A percentile compares a stretch with the other conserved stretches of the same genome.
Conservation (phyloP, 495 filamentous ascomycete genomes). For the Glarea lozoyensis region DNA sequence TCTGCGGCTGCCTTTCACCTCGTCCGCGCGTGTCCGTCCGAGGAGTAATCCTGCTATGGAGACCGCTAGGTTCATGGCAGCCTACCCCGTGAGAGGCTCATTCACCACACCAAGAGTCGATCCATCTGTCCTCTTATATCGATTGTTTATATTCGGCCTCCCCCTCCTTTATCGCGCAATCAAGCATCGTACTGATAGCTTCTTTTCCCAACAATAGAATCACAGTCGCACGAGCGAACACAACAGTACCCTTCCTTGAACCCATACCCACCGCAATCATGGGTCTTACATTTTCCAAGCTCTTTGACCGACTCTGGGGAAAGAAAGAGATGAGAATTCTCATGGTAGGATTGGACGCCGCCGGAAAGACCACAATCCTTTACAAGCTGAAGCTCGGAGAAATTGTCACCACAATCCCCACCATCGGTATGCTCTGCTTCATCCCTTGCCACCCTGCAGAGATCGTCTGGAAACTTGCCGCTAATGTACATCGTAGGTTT, state of each 20-base stretch:
- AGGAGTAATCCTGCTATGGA: constrained; percentile 7
- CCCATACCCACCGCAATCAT: constrained; percentile 54
- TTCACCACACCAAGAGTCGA: background rate
- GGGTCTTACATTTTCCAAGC: constrained; percentile 89
- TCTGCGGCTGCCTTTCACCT: constrained; percentile 9
- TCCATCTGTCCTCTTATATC: constrained; percentile 25
- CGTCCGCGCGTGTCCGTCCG: constrained; percentile 15
- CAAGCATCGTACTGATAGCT: constrained; percentile 12
- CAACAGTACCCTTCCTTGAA: constrained; percentile 14
- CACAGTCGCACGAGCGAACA: constrained; percentile 26
- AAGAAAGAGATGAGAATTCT: constrained; percentile 99
- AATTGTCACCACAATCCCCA: constrained; percentile 99
- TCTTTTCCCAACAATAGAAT: constrained; percentile 18
- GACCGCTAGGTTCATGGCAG: constrained; percentile 14
- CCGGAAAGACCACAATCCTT: constrained; percentile 99
- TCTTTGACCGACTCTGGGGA: constrained; percentile 92
- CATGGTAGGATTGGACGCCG: constrained; percentile 98
- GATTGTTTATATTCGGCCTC: constrained; percentile 3
- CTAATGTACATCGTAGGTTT: constrained; percentile 56
- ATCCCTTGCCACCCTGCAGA: constrained; percentile 14
- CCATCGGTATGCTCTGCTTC: constrained; percentile 71
- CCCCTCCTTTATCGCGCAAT: constrained; percentile 1
- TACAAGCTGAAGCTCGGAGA: constrained; percentile 99
- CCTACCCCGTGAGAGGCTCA: constrained; percentile 11
- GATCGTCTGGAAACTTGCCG: background rate